A percentile compares a stretch with the other conserved stretches of the same genome.
These are phyloP conservation scores for Melaleuca alternifolia DNA, from an alignment of 345 rosid genomes.

Conservation along the genomic window DNA sequence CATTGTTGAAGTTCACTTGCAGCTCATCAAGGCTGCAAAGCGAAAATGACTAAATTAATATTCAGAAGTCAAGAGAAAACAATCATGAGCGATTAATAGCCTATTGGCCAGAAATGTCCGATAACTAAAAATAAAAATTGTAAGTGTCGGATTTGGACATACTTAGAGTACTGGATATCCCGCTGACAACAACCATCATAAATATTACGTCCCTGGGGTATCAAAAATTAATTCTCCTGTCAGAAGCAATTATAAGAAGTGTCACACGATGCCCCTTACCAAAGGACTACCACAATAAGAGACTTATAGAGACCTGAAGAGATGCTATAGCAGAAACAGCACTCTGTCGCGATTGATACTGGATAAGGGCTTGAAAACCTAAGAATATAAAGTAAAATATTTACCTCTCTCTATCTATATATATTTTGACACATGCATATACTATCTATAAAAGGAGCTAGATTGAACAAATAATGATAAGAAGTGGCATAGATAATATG, in stretches of 20 bases:
- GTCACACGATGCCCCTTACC: not conserved
- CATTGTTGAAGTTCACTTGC: conserved; percentile 97
- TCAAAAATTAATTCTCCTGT: not conserved
- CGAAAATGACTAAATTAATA: not conserved
- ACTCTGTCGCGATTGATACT: conserved; percentile 64
- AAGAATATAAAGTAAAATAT: not conserved
- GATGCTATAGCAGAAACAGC: conserved; percentile 78
- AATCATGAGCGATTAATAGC: not conserved
- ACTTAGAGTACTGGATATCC: conserved; percentile 98
- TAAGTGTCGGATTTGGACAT: conserved; percentile 13
- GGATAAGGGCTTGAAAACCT: conserved; percentile 99
- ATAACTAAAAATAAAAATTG: not conserved
- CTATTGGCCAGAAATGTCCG: not conserved
- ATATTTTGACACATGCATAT: not conserved
- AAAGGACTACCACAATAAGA: not conserved
- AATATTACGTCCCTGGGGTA: conserved; percentile 78
- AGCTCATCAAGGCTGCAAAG: conserved; percentile 83
- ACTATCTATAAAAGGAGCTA: not conserved
- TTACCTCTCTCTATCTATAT: not conserved
- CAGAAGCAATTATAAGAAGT: not conserved
- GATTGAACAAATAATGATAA: not conserved
- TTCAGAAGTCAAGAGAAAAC: not conserved
- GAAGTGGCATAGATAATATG: not conserved
- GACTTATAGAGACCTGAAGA: conserved; percentile 52
- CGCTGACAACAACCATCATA: conserved; percentile 99